phyloP scores from a whole-genome alignment of 1,284 basidiomycete genomes.

The Naganishia liquefaciens region DNA sequence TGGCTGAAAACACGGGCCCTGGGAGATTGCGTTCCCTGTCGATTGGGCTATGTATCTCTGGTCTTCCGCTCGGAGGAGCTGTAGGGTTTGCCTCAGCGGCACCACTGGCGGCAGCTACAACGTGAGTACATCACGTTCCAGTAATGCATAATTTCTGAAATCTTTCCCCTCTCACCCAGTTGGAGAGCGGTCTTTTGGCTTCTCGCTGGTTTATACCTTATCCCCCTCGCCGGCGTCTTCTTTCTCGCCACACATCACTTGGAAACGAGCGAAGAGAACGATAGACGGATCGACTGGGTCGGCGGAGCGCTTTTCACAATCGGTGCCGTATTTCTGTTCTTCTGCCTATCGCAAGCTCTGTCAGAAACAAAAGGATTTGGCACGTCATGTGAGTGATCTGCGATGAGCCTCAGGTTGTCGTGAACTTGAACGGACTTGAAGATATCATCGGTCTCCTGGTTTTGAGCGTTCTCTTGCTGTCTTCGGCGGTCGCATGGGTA shows the following conservation, averaged over 20 bases:
- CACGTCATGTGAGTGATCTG: constrained; percentile 64
- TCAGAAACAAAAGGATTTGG: constrained; percentile 70
- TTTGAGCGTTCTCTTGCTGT: constrained; percentile 64
- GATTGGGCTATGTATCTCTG: constrained; percentile 17
- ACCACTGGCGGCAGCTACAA: neutral
- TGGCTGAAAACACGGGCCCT: constrained; percentile 9
- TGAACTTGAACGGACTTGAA: constrained; percentile 9
- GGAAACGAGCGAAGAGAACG: constrained; percentile 39
- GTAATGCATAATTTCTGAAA: too few species aligned
- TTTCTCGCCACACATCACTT: constrained; percentile 5
- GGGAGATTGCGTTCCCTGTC: constrained; percentile 8
- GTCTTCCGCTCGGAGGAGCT: constrained; percentile 6
- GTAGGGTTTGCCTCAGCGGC: constrained; percentile 3
- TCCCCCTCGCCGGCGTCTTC: constrained; percentile 9
- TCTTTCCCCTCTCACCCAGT: neutral
- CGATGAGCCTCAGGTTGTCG: neutral
- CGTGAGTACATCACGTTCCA: too few species aligned
- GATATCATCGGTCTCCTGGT: constrained; percentile 62
- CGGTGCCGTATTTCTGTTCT: constrained; percentile 75
- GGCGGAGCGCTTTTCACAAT: constrained; percentile 72
- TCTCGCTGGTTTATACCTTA: neutral
- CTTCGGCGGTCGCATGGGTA: constrained; percentile 69
- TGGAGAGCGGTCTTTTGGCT: constrained; percentile 14
- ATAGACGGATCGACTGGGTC: constrained; percentile 75
- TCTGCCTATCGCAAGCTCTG: constrained; percentile 73